Evolutionary conservation across 768 basidiomycete species (phyloP), one percentile per base, ranked within the genome.

Genomic region (Pluteus cervinus): DNA sequence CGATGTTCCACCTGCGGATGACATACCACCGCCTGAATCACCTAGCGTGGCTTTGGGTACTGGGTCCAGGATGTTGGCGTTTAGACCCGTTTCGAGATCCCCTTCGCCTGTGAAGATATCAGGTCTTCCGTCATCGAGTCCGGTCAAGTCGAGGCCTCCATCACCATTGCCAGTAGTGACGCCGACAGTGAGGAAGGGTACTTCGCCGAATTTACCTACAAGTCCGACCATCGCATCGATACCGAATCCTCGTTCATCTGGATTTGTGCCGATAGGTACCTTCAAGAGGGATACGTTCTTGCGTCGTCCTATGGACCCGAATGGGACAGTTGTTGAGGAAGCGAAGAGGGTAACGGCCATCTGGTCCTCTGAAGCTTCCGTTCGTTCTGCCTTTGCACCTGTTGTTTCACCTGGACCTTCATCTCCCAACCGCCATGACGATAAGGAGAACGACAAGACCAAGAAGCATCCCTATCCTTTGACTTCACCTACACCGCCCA

Each of bases 211-310:
- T n/a, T n/a, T n/a, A n/a, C n/a, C n/a, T n/a, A n/a, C n/a, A n/a
- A n/a, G n/a, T n/a, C n/a, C n/a, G n/a, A n/a, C n/a, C n/a, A n/a
- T n/a, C n/a, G 57, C 65, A 7, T 50, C 63, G 18, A 55, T 64
- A 0, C 81, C 83, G 1, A 79, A 86, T 52, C 81, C 82, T 18
- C 76, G 83, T 3, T 86, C 83, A 2, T 85, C 82, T 35, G 85
- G 83, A 1, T 87, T 87, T 48, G 67, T 85, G 14, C 76, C 83
- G 0, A 72, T 86, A 9, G 66, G 71, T 4, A 73, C 74, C 0
- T 63, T 75, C 33, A 73, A 71, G 37, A 59, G 62, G 33, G 65
- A 67, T 28, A 56, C 63, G 1, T 50, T 62, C 23, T 57, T 50
- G 18, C 51, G 55, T 10, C 53, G 47, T 24, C 46, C 50, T 4